These are phyloP conservation scores for Colletotrichum sp. DNA, from an alignment of 2,329 filamentous ascomycete genomes.

Conservation along the genomic window DNA sequence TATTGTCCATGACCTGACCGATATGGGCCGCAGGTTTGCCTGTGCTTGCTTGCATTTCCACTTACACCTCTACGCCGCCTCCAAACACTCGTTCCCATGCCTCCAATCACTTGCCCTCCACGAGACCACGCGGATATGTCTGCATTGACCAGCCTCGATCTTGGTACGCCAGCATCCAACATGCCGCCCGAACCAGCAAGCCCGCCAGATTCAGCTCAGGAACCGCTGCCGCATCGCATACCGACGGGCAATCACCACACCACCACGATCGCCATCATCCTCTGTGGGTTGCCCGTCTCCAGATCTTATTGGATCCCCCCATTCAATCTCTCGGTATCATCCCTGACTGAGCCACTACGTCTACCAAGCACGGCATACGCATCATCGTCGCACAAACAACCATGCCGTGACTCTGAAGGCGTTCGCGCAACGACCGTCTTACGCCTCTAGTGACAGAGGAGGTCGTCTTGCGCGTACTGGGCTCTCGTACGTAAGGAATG, in stretches of 20 bases:
- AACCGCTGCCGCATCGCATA: not conserved
- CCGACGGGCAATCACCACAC: not conserved
- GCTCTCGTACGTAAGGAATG: not conserved
- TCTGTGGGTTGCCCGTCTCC: not conserved
- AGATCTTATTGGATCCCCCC: conserved; percentile 1
- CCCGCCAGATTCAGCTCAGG: not conserved
- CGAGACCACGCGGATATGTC: not conserved
- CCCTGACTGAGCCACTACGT: not conserved
- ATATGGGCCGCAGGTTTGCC: conserved; percentile 1
- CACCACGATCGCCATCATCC: not conserved
- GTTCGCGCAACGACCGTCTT: not conserved
- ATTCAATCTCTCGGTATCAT: conserved; percentile 1
- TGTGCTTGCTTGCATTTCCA: not conserved
- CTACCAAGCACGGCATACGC: not conserved
- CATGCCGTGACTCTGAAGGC: not conserved
- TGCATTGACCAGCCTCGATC: not conserved
- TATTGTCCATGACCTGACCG: not conserved
- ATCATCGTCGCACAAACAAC: not conserved
- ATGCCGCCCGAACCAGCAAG: not conserved
- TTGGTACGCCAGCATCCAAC: not conserved
- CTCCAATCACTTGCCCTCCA: not conserved
- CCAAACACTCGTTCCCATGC: not conserved
- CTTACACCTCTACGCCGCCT: not conserved
- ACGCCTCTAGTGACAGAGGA: no score
- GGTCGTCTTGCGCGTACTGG: not conserved